A percentile compares a stretch with the other conserved stretches of the same genome.
These are phyloP conservation scores for Trichoderma atrobrunneum DNA, from an alignment of 2,329 filamentous ascomycete genomes.

Conservation along the genomic window DNA sequence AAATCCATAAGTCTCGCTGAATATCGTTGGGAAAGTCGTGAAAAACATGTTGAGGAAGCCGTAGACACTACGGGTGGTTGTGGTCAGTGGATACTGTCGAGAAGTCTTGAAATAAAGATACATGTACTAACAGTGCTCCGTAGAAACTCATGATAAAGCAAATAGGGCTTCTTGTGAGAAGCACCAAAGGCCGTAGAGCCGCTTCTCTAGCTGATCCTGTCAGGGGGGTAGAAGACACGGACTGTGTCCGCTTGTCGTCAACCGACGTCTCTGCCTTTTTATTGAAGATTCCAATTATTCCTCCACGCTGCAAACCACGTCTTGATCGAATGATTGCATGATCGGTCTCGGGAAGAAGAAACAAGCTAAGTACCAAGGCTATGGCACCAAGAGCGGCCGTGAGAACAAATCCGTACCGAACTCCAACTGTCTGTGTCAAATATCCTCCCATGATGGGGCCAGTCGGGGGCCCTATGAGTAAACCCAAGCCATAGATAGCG, in stretches of 20 bases:
- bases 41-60: conserved; percentile 53
- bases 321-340: background rate
- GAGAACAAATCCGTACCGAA: conserved; percentile 29
- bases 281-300: background rate
- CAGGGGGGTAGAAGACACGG: background rate
- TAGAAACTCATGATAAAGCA: conserved; percentile 15
- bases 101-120: background rate
- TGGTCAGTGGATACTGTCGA: background rate
- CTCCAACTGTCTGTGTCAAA: conserved; percentile 39
- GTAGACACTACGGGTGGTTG: conserved; percentile 31
- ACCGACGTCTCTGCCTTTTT: background rate
- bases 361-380: conserved; percentile 28
- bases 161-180: background rate
- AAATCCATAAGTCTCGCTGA: conserved; percentile 24
- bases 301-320: background rate
- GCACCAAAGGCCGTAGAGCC: background rate
- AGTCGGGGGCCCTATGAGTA: conserved; percentile 42
- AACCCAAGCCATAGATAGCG: conserved; percentile 8
- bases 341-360: conserved; percentile 37
- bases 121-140: conserved; percentile 5
- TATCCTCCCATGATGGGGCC: conserved; percentile 50
- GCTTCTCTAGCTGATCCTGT: conserved; percentile 21
- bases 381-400: conserved; percentile 52
- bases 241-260: background rate
- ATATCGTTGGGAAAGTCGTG: conserved; percentile 54